Base-by-base conservation (phyloP, 768 basidiomycete species). In the Hericium alpestre region DNA sequence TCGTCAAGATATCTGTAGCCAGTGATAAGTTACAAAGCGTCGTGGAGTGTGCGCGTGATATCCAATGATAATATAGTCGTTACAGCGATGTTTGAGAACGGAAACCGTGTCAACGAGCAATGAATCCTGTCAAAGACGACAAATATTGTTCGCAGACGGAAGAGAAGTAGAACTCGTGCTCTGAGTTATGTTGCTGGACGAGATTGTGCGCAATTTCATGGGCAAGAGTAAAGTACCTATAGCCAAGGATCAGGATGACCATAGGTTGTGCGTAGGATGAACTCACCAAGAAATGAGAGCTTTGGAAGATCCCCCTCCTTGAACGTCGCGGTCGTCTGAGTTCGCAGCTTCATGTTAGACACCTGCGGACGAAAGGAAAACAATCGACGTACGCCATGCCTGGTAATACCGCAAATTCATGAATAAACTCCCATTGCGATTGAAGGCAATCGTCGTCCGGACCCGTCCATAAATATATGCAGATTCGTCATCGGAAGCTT, bases 141-240 rank as follows among this genome's bases (percentile, higher is more conserved):
- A 85, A 66, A 65, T 79, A 77, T 38, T 76, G 79, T 70, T 96
- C 90, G 61, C 88, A 90, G 18, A 97, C 87, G 6, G 89, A 84
- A 27, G 91, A 91, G 65, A 95, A 93, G 69, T 91, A 96, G 69
- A 96, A 97, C 61, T 93, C 91, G 61, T 95, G 93, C 65, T 93
- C 86, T 1, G 90, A 84, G 67, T 95, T 93, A 64, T 96, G 94
- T 0, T 82, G 80, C 43, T 83, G 77, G 15, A 94, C 86, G 2
- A 96, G 73, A 65, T 95, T 97, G 70, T 97, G 93, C 9, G 90
- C 90, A 62, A 93, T 88, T 66, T 93, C 93, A 67, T 96, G 95
- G 0, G 94, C 93, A 13, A 96, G 76, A 0, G 88, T 86, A 65
- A 94, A 91, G 70, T 87, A 99, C 89, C 88, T 87, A 61, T 8